These are phyloP conservation scores for Trametes meyenii DNA, from an alignment of 768 basidiomycete species.

Conservation along the genomic window DNA sequence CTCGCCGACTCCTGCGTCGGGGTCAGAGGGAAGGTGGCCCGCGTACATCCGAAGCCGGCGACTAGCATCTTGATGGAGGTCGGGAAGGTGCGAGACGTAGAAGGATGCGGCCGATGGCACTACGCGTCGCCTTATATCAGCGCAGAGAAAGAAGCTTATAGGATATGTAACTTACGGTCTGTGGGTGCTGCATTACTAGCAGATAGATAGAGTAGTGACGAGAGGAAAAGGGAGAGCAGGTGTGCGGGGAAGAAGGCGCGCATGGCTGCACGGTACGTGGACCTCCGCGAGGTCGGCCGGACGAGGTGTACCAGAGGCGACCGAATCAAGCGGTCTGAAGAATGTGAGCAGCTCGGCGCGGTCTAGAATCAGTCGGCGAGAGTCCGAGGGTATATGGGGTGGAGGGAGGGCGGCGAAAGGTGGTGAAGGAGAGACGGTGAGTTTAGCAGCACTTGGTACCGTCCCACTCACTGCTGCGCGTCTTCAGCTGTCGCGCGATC, in stretches of 20 bases:
- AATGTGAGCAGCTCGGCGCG: neutral
- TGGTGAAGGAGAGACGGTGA: neutral
- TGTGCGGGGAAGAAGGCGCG: constrained; percentile 15
- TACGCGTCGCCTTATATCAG: constrained; percentile 30
- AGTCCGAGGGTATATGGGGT: constrained; percentile 3
- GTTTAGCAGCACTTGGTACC: neutral
- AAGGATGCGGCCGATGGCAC: constrained; percentile 84
- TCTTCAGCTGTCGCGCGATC: too few relatives aligned
- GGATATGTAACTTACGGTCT: constrained; percentile 23
- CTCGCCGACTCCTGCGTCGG: constrained; percentile 51
- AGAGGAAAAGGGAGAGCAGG: constrained; percentile 19
- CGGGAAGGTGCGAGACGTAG: constrained; percentile 78
- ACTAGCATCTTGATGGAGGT: constrained; percentile 69
- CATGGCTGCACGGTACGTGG: constrained; percentile 14
- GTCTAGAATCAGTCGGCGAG: neutral
- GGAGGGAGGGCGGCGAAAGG: neutral
- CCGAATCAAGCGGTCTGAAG: neutral
- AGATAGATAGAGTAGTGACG: constrained; percentile 11
- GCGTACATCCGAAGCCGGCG: constrained; percentile 80
- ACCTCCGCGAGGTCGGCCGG: neutral
- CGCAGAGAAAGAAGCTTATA: neutral
- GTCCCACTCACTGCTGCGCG: too few relatives aligned
- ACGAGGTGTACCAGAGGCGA: neutral
- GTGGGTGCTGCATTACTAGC: constrained; percentile 32
- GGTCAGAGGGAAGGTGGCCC: constrained; percentile 85